Evolutionary conservation across 441 rosid genomes (phyloP).

Genomic region (Euphorbia neoarborescens): DNA sequence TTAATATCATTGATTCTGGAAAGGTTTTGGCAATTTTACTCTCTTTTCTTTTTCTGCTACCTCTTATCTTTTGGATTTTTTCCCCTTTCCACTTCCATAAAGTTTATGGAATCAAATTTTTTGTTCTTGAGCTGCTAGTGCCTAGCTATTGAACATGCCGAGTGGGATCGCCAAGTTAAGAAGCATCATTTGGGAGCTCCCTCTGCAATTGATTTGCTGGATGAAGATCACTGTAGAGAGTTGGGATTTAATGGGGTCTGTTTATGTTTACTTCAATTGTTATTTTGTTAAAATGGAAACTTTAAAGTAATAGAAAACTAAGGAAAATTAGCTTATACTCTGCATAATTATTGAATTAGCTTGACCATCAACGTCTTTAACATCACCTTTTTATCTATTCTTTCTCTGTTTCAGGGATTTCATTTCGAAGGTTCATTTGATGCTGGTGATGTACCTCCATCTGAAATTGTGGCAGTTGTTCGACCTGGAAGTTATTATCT

Average conservation of each 20-base stretch:
- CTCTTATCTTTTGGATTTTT: neutral
- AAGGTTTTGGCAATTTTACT: slow-evolving; percentile 36
- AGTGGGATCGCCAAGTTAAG: slow-evolving; percentile 43
- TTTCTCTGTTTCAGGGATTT: slow-evolving; percentile 37
- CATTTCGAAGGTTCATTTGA: slow-evolving; percentile 26
- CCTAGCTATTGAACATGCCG: slow-evolving; percentile 27
- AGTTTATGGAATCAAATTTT: neutral
- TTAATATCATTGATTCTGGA: slow-evolving; percentile 50
- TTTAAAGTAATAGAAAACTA: neutral
- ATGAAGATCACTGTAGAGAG: slow-evolving; percentile 36
- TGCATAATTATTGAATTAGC: neutral
- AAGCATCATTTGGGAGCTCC: slow-evolving; percentile 41
- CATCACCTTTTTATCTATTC: neutral
- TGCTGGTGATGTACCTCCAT: slow-evolving; percentile 47
- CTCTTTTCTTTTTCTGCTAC: neutral
- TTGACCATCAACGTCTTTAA: neutral
- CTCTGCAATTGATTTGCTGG: slow-evolving; percentile 51
- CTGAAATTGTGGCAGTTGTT: slow-evolving; percentile 60
- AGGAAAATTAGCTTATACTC: neutral
- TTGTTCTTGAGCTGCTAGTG: slow-evolving; percentile 34
- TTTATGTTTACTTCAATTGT: slow-evolving; percentile 18
- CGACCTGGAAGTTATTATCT: slow-evolving; percentile 45
- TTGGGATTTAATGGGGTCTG: slow-evolving; percentile 53
- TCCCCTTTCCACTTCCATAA: neutral
- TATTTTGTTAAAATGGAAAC: neutral